phyloP scores from a whole-genome alignment of 495 filamentous ascomycete species.

The Friedmanniomyces endolithicus region DNA sequence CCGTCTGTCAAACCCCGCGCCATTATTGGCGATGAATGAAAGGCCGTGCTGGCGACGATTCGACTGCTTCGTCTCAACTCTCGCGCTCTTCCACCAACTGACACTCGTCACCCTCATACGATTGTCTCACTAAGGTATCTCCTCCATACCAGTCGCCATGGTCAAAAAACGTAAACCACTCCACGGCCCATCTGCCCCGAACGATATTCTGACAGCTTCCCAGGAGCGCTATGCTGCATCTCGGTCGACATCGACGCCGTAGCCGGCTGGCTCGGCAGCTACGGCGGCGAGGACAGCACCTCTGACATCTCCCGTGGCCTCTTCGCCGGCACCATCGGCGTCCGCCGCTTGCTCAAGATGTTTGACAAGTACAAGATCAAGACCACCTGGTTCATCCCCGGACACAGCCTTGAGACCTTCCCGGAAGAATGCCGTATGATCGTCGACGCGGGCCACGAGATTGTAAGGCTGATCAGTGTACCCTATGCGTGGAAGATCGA shows the following conservation, averaged over 20 bases:
- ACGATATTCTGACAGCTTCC: not conserved
- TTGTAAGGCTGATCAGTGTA: constrained; percentile 31
- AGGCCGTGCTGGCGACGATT: too few relatives aligned
- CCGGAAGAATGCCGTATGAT: constrained; percentile 63
- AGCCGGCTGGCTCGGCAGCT: constrained; percentile 59
- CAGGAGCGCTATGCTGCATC: constrained; percentile 21
- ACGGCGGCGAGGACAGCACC: constrained; percentile 58
- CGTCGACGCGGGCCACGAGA: constrained; percentile 66
- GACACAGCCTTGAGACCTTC: constrained; percentile 67
- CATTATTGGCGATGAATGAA: not conserved
- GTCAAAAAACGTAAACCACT: not conserved
- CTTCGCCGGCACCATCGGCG: constrained; percentile 62
- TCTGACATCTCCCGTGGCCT: constrained; percentile 59
- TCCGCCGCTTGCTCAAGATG: constrained; percentile 57
- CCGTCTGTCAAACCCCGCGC: not conserved
- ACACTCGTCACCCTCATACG: not conserved
- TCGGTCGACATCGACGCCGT: constrained; percentile 56
- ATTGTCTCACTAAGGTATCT: not conserved
- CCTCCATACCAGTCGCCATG: not conserved
- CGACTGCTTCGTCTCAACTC: not conserved
- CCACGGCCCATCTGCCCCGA: not conserved
- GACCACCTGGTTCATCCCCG: constrained; percentile 73
- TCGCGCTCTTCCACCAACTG: too few relatives aligned
- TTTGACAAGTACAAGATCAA: constrained; percentile 74
- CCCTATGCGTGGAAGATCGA: too few relatives aligned